phyloP scores from a whole-genome alignment of 2,329 filamentous ascomycete genomes.

The Colletotrichum endophyticum region DNA sequence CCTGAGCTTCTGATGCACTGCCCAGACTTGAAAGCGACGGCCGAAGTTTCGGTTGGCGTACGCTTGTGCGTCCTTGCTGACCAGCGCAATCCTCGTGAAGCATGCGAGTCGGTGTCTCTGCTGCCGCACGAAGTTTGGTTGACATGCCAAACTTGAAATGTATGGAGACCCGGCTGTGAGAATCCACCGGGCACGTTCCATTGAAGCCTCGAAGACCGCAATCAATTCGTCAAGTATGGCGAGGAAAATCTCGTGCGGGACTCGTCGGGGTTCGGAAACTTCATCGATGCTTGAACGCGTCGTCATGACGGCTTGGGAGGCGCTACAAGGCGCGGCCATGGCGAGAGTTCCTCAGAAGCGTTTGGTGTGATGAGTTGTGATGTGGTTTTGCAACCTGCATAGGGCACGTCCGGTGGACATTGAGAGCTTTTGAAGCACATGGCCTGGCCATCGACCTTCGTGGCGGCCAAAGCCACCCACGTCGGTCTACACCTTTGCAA shows the following conservation, averaged over 20 bases:
- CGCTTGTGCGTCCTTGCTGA: not conserved
- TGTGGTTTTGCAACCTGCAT: not conserved
- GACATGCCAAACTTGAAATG: not conserved
- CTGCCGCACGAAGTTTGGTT: not conserved
- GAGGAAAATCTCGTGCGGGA: not conserved
- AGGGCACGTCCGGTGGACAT: not conserved
- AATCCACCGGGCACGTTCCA: accelerated
- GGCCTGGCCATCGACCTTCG: not conserved
- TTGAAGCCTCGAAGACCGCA: not conserved
- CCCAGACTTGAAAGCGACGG: not conserved
- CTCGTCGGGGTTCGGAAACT: not conserved
- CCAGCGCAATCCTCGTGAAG: not conserved
- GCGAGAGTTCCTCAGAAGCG: not conserved
- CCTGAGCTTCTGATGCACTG: not conserved
- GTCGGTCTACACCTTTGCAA: not conserved
- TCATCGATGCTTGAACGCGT: not conserved
- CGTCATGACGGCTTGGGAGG: not conserved
- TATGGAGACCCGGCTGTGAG: not conserved
- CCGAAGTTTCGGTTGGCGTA: not conserved
- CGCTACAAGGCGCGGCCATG: not conserved
- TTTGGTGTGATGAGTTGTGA: not conserved
- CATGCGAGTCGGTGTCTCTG: not conserved
- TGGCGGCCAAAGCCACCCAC: not conserved
- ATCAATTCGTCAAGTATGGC: not conserved
- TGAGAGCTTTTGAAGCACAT: not conserved